Conservation (phyloP, 1,284 basidiomycete species). For the Coniophora puteana region DNA sequence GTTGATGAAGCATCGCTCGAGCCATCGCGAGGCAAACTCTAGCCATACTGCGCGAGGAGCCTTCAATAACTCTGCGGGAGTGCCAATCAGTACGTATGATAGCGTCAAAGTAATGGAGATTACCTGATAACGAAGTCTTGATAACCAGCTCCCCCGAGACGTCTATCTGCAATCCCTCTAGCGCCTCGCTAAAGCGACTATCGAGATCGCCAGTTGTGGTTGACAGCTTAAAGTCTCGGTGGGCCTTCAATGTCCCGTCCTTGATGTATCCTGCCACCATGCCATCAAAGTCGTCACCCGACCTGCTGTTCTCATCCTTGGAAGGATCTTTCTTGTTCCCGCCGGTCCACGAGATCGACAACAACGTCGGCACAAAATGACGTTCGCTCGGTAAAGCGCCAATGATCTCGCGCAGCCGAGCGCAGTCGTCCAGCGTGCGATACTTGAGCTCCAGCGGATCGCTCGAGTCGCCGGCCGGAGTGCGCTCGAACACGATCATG, state of each 20-base stretch:
- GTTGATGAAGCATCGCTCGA: constrained; percentile 46
- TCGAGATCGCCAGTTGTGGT: constrained; percentile 52
- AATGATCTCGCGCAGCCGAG: constrained; percentile 61
- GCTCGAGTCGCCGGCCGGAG: constrained; percentile 52
- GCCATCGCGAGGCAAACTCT: constrained; percentile 48
- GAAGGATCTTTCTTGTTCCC: constrained; percentile 31
- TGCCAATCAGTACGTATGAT: neutral
- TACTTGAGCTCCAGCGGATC: constrained; percentile 74
- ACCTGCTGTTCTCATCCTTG: no score
- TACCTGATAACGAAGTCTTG: constrained; percentile 44
- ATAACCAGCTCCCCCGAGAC: constrained; percentile 52
- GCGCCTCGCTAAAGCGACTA: constrained; percentile 39
- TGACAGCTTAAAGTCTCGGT: constrained; percentile 43
- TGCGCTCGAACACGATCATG: constrained; percentile 66
- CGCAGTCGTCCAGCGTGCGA: constrained; percentile 65
- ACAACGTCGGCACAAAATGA: constrained; percentile 54
- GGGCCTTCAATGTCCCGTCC: constrained; percentile 39
- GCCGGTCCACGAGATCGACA: constrained; percentile 58
- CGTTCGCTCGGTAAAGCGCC: constrained; percentile 46
- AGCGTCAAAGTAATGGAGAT: neutral
- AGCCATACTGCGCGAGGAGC: constrained; percentile 44
- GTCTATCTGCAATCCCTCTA: constrained; percentile 47
- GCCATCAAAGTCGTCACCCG: constrained; percentile 47
- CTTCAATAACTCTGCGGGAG: constrained; percentile 42
- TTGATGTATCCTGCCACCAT: constrained; percentile 49